phyloP scores from a whole-genome alignment of 345 rosid genomes.

The Gynandropsis gynandra region DNA sequence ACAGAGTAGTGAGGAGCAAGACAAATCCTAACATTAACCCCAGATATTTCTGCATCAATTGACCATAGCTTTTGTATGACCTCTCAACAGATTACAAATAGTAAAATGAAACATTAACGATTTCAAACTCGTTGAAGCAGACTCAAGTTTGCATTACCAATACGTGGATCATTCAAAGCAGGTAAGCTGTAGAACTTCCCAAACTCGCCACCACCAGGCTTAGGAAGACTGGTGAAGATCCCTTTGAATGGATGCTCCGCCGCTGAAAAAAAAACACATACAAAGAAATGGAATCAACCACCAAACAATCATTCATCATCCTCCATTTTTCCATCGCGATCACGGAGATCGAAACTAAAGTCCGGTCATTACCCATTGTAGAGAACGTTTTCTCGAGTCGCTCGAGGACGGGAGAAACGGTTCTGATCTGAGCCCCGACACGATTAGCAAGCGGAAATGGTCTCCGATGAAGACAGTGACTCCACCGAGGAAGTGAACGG shows the following conservation, averaged over 20 bases:
- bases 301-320: too few species aligned
- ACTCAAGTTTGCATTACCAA: slow-evolving; percentile 47
- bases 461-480: slow-evolving; percentile 63
- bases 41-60: too few species aligned
- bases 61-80: background rate
- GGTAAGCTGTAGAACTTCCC: slow-evolving; percentile 94
- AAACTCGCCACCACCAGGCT: slow-evolving; percentile 94
- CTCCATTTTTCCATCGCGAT: background rate
- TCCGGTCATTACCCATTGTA: slow-evolving; percentile 56
- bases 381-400: slow-evolving; percentile 60
- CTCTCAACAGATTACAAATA: background rate
- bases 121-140: background rate
- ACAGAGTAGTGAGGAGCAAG: too few species aligned
- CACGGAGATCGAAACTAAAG: slow-evolving; percentile 1
- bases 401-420: slow-evolving; percentile 51
- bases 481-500: slow-evolving; percentile 58
- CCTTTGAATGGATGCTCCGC: slow-evolving; percentile 74
- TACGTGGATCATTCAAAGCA: slow-evolving; percentile 88
- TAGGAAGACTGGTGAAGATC: slow-evolving; percentile 72
- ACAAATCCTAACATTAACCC: too few species aligned
- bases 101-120: background rate
- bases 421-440: slow-evolving; percentile 45
- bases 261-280: slow-evolving; percentile 46
- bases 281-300: background rate
- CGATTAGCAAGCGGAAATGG: slow-evolving; percentile 53